Percentiles rank a stretch among this genome's conserved stretches.
Evolutionary conservation across 208 protist species (phyloP).

Genomic region (Acanthamoeba quina): DNA sequence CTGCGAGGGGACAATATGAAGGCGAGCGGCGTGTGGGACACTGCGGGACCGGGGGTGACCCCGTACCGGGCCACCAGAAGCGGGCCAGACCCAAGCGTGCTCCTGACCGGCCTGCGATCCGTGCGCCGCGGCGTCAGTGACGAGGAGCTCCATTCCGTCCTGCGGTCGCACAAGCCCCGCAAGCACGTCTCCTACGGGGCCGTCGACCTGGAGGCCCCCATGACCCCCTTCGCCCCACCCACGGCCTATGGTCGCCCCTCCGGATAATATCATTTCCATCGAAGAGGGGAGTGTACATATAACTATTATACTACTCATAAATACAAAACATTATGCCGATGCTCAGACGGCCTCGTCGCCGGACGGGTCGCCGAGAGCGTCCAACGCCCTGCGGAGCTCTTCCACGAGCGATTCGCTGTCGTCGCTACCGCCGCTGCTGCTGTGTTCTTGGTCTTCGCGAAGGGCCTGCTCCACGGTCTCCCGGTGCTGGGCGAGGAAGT

Average conservation of each 20-base stretch:
- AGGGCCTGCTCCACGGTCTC: slow-evolving; percentile 39
- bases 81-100: not conserved
- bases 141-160: not conserved
- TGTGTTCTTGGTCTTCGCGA: not conserved
- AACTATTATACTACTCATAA: too few relatives aligned
- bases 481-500: not conserved
- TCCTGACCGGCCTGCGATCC: slow-evolving; percentile 22
- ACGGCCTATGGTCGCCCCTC: too few relatives aligned
- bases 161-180: slow-evolving; percentile 11
- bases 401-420: slow-evolving; percentile 29
- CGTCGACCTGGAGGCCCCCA: slow-evolving; percentile 17
- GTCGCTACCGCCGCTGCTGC: not conserved
- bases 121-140: not conserved
- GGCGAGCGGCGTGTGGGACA: not conserved
- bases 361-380: not conserved
- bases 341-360: not conserved
- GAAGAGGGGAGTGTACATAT: too few relatives aligned
- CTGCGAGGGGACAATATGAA: not conserved
- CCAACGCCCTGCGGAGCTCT: slow-evolving; percentile 41
- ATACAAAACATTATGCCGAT: too few relatives aligned
- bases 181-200: slow-evolving; percentile 59
- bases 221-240: slow-evolving; percentile 24
- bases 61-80: not conserved
- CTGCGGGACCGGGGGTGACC: not conserved
- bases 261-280: too few relatives aligned